Base-by-base conservation (phyloP, 225 moss, liverwort and hornwort species). In the Marchantia paleacea region DNA sequence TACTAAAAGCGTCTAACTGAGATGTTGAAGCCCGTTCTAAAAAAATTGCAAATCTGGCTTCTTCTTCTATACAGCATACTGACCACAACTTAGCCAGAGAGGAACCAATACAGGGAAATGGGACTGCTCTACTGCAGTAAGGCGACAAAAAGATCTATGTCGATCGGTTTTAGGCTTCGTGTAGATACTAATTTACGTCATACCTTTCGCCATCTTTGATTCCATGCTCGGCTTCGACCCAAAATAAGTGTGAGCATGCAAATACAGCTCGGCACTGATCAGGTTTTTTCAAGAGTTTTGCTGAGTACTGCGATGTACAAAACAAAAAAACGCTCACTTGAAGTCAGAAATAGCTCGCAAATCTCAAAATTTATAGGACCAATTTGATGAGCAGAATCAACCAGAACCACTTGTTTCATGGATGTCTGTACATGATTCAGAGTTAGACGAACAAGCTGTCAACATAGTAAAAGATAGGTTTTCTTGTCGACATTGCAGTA, bases 141-240 rank as follows among this genome's bases (percentile, higher is more conserved):
- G 39, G 2, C 39, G 39, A 39, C 39, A 39, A 5, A 39, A 39
- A 39, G 39, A 5, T 39, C 39, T 2, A 39, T 39, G 3, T 39
- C 39, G 39, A 39, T 39, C 39, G 39, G 39, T 2, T 39, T 39
- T 39, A 39, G 3, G 39, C 39, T 39, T 39, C 3, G 39, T 39
- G 39, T 39, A 39, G 39, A 39, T 39, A 39, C 39, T 39, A 39
- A 39, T 39, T 2, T 39, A 39, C 5, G 5, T 55, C 20, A 65
- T 85, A 95, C 97, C 97, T 95, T 83, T 97, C 95, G n/a, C 95
- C 97, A 82, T 97, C 97, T 79, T 92, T 86, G 76, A 91, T 80
- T 82, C 93, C 97, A 75, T 91, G 89, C 51, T 92, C 92, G 61
- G 90, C 91, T 81, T 97, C 95, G 19, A 95, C 97, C 97, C 97